A percentile compares a stretch with the other conserved stretches of the same genome.
phyloP scores from a whole-genome alignment of 371 early-diverging fungal species.

The Nematocida sp. region DNA sequence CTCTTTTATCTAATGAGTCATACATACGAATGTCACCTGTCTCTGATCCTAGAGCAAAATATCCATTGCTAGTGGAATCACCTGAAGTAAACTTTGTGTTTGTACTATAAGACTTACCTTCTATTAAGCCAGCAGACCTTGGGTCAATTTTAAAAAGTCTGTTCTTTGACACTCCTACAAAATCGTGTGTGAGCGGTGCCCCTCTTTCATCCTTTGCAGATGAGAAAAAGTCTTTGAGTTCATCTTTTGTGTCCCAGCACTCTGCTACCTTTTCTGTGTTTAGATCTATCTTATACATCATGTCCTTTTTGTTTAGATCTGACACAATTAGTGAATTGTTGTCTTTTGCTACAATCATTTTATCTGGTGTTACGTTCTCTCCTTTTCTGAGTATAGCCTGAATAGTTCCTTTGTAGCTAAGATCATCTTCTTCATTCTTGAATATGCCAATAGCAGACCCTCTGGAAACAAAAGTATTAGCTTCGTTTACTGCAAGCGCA shows the following conservation, averaged over 20 bases:
- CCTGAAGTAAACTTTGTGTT: constrained; percentile 74
- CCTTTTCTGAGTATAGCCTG: constrained; percentile 55
- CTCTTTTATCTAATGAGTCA: constrained; percentile 76
- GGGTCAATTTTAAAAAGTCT: constrained; percentile 84
- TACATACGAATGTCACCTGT: constrained; percentile 86
- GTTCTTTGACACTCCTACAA: constrained; percentile 78
- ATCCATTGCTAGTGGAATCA: constrained; percentile 76
- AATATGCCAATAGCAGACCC: constrained; percentile 70
- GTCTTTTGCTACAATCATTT: constrained; percentile 65
- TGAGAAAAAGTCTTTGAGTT: constrained; percentile 75
- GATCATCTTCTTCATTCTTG: constrained; percentile 57
- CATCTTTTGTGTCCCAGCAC: constrained; percentile 76
- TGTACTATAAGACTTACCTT: constrained; percentile 68
- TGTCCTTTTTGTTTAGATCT: constrained; percentile 71
- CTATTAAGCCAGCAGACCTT: constrained; percentile 70
- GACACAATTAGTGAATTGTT: constrained; percentile 60
- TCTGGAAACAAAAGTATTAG: constrained; percentile 68
- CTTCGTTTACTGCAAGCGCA: constrained; percentile 64
- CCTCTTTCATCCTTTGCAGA: constrained; percentile 72
- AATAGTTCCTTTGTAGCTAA: constrained; percentile 67
- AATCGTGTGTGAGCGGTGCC: constrained; percentile 71
- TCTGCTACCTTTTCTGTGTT: constrained; percentile 83
- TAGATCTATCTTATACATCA: constrained; percentile 80
- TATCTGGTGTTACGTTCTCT: constrained; percentile 55
- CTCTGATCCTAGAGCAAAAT: constrained; percentile 77